These are phyloP conservation scores for Larix sibirica DNA, from an alignment of 83 land plant species.

Conservation along the genomic window DNA sequence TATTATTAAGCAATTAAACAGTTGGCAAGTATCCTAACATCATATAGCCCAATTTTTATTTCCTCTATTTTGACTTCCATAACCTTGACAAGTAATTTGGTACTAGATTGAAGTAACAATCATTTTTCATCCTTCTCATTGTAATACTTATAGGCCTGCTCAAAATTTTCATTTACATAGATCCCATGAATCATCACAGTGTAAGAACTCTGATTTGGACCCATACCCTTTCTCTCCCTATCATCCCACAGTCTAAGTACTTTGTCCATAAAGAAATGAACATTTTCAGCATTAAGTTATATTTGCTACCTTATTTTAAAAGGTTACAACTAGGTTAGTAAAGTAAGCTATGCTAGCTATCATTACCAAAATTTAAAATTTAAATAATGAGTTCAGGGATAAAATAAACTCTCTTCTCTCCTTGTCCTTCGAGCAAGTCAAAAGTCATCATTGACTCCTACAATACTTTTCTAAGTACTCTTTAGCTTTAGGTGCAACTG, in stretches of 20 bases:
- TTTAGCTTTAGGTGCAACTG: no score
- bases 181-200: constrained; percentile 65
- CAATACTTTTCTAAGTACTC: no score
- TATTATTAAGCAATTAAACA: no score
- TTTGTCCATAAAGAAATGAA: constrained; percentile 27
- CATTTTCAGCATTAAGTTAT: constrained; percentile 52
- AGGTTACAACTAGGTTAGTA: no score
- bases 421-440: no score
- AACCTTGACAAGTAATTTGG: constrained; percentile 41
- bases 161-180: constrained; percentile 31
- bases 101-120: constrained; percentile 58
- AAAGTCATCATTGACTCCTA: no score
- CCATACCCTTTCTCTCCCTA: constrained; percentile 53
- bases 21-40: neutral
- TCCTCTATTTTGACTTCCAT: constrained; percentile 24
- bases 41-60: neutral
- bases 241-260: constrained; percentile 36
- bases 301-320: neutral
- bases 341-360: no score
- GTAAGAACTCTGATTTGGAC: constrained; percentile 63
- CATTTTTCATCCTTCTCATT: constrained; percentile 48
- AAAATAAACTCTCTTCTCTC: no score
- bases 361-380: no score
- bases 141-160: constrained; percentile 38
- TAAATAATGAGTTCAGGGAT: no score